phyloP scores from a whole-genome alignment of 1,284 basidiomycete species.

The Ganoderma lucidum region DNA sequence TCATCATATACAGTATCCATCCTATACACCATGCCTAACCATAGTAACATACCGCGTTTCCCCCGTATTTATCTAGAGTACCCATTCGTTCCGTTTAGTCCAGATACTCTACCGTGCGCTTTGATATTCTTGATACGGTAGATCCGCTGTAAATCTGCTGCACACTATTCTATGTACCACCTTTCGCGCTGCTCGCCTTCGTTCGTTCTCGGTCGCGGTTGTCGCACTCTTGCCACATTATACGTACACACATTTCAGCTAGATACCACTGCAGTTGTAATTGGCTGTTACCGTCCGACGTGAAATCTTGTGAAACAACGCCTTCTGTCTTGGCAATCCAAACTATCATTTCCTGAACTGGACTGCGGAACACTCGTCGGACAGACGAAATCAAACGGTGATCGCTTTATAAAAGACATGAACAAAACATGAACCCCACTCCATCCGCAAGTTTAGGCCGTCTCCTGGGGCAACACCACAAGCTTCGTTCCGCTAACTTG shows the following conservation, averaged over 20 bases:
- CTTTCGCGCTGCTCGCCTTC: background rate
- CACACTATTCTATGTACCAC: background rate
- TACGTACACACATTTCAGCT: background rate
- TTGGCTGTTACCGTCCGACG: background rate
- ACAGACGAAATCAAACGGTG: too few species aligned
- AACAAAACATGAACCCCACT: background rate
- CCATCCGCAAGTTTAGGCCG: slow-evolving; percentile 19
- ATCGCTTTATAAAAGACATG: background rate
- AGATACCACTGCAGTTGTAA: background rate
- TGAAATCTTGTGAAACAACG: background rate
- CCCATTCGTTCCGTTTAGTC: background rate
- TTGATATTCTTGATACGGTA: background rate
- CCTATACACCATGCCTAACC: background rate
- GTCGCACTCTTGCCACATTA: background rate
- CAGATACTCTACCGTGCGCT: background rate
- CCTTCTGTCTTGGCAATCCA: too few species aligned
- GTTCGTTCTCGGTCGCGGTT: background rate
- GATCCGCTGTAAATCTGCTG: background rate
- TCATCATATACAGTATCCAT: background rate
- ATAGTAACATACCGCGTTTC: background rate
- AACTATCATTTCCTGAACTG: background rate
- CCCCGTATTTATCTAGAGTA: slow-evolving; percentile 4
- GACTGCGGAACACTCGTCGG: background rate
- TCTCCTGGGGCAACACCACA: slow-evolving; percentile 57
- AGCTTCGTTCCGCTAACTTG: slow-evolving; percentile 59